Conservation (phyloP, 805 yeast genomes). For the Kregervanrija delftensis region DNA sequence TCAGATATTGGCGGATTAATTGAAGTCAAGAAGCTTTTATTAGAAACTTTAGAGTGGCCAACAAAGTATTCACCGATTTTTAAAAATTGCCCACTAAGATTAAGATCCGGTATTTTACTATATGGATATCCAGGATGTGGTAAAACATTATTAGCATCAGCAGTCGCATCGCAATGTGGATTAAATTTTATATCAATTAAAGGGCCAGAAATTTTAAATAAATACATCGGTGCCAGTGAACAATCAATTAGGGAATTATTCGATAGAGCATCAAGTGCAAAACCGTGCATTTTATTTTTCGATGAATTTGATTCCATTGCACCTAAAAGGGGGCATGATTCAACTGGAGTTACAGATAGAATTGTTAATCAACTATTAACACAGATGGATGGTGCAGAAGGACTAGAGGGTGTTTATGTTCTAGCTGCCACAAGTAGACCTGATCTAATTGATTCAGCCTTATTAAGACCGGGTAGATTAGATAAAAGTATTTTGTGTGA, state of each 20-base stretch:
- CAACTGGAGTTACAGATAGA: constrained; percentile 96
- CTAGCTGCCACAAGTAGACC: constrained; percentile 96
- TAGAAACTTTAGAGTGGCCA: constrained; percentile 96
- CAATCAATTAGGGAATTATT: constrained; percentile 90
- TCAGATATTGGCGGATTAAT: constrained; percentile 80
- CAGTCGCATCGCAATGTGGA: constrained; percentile 91
- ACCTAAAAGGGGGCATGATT: constrained; percentile 96
- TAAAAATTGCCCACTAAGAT: constrained; percentile 74
- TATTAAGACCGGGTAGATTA: constrained; percentile 90
- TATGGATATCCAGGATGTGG: constrained; percentile 99
- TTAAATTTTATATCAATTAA: constrained; percentile 87
- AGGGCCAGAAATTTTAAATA: constrained; percentile 93
- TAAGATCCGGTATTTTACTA: constrained; percentile 82
- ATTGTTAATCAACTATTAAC: constrained; percentile 96
- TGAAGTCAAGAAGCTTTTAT: constrained; percentile 64
- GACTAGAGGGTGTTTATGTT: constrained; percentile 92
- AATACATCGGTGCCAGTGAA: constrained; percentile 95
- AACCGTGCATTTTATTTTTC: constrained; percentile 87
- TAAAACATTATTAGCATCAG: constrained; percentile 86
- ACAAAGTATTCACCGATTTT: constrained; percentile 95
- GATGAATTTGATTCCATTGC: constrained; percentile 97
- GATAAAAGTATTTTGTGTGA: constrained; percentile 90
- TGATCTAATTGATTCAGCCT: constrained; percentile 89
- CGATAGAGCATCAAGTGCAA: constrained; percentile 90
- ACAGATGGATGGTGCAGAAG: constrained; percentile 99